These are phyloP conservation scores for Hypsizygus marmoreus DNA, from an alignment of 768 basidiomycete species.

Conservation along the genomic window DNA sequence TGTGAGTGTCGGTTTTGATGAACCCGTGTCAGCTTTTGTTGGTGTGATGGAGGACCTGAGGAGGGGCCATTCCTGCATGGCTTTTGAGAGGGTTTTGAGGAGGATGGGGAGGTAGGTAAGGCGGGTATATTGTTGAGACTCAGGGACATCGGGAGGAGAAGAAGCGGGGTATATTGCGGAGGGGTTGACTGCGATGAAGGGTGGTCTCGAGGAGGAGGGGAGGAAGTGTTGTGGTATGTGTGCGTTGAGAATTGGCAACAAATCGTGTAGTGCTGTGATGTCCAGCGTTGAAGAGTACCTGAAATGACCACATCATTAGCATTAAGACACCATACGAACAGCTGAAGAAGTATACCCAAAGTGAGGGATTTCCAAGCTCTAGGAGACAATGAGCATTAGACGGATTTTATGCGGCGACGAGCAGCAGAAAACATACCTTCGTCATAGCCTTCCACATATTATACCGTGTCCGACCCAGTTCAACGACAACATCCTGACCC, in stretches of 20 bases:
- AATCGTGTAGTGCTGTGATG: constrained; percentile 63
- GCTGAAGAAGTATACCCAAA: constrained; percentile 59
- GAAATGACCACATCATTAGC: constrained; percentile 4
- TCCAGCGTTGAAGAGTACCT: constrained; percentile 79
- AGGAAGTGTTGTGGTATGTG: constrained; percentile 66
- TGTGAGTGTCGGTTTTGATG: constrained; percentile 64
- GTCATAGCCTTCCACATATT: constrained; percentile 93
- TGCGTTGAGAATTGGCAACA: constrained; percentile 65
- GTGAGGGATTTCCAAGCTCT: constrained; percentile 86
- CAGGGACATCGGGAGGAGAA: constrained; percentile 43
- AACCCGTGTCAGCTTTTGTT: constrained; percentile 12
- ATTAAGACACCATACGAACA: not conserved
- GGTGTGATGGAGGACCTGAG: constrained; percentile 76
- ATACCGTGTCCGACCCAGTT: constrained; percentile 74
- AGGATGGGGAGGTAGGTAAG: constrained; percentile 85
- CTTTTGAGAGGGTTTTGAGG: constrained; percentile 76
- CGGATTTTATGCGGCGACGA: not conserved
- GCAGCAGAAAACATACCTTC: constrained; percentile 50
- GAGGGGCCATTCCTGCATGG: constrained; percentile 85
- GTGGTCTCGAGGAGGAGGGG: constrained; percentile 22
- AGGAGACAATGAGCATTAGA: constrained; percentile 4
- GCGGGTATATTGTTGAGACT: constrained; percentile 57
- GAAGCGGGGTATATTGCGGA: constrained; percentile 41
- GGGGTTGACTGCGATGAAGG: constrained; percentile 35
- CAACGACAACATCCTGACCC: constrained; percentile 58